Base-by-base conservation (phyloP, 768 basidiomycete genomes). In the Pleurotus sapidus region DNA sequence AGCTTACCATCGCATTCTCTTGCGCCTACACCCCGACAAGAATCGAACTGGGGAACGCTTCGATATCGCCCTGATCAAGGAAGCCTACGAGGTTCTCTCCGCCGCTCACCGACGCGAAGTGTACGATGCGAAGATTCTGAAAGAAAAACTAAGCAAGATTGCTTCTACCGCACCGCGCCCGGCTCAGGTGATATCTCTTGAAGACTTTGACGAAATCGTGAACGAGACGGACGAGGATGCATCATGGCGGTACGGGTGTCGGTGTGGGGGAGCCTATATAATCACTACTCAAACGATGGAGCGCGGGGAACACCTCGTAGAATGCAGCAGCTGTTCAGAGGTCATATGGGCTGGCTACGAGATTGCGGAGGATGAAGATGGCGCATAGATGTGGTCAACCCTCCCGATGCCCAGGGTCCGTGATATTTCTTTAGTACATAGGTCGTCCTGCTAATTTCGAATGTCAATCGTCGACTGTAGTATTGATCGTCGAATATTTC, bases 341-440 rank as follows among this genome's bases (percentile, higher is more conserved):
- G 84, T 83, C 7, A 74, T 93, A 1, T 93, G 91, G 89, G 88
- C 85, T n/a, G 91, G 92, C 1, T 93, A 91, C 64, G 87, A 93
- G 69, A 64, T 80, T 11, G 73, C 67, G 17, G 74, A 76, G 42
- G 74, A 71, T 20, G 55, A 60, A 34, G 64, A 66, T 58, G 62
- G 46, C 39, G 51, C 46, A 59, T 55, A 51, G 47, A 43, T 53
- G 14, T 17, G 20, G 15, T 9, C 42, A 45, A 45, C 0, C 30
- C 30, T 34, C 30, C 30, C 30, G 3, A 34, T 34, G 30, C 30
- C 30, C 9, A 34, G 30, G 30, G 30, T 34, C 9, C 11, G 30
- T 34, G 30, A 34, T 34, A 34, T 34, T 34, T 34, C 30, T 9
- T 3, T 11, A 34, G 8, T 11, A 34, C 11, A 11, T n/a, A 9